These are phyloP conservation scores for Saccharomyces paradoxus DNA, from an alignment of 805 yeast genomes.

Conservation along the genomic window DNA sequence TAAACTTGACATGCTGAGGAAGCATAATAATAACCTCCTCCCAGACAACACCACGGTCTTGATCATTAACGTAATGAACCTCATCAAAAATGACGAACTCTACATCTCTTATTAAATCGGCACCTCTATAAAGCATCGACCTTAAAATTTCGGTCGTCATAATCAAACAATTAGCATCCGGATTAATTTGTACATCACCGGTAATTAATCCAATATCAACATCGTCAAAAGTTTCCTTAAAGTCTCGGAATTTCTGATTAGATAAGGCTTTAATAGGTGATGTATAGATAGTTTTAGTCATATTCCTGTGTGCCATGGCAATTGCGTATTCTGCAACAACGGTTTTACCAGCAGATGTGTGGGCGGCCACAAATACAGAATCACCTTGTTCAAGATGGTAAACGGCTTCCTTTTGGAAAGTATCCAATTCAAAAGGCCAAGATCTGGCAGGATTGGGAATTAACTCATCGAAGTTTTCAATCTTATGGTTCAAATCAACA, in stretches of 20 bases:
- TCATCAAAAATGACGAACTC: constrained; percentile 97
- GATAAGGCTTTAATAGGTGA: constrained; percentile 91
- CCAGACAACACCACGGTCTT: constrained; percentile 98
- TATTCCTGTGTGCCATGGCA: constrained; percentile 90
- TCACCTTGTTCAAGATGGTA: constrained; percentile 96
- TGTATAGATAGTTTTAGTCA: constrained; percentile 94
- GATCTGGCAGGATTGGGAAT: constrained; percentile 89
- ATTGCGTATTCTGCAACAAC: constrained; percentile 98
- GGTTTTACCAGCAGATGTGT: constrained; percentile 97
- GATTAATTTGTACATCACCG: constrained; percentile 95
- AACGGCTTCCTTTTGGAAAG: constrained; percentile 93
- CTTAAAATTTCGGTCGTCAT: constrained; percentile 97
- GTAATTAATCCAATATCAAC: constrained; percentile 89
- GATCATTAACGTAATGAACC: constrained; percentile 95
- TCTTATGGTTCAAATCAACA: constrained; percentile 75
- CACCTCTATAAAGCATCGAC: constrained; percentile 93
- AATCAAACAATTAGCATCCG: constrained; percentile 90
- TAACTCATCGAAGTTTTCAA: constrained; percentile 77
- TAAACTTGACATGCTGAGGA: constrained; percentile 91
- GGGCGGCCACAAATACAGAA: constrained; percentile 97
- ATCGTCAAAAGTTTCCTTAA: constrained; percentile 68
- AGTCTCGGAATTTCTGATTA: constrained; percentile 85
- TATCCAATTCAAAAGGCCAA: constrained; percentile 93
- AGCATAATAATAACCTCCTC: constrained; percentile 97
- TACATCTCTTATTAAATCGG: constrained; percentile 91